phyloP scores from a whole-genome alignment of 768 basidiomycete species.

The Cyclocybe cylindracea region DNA sequence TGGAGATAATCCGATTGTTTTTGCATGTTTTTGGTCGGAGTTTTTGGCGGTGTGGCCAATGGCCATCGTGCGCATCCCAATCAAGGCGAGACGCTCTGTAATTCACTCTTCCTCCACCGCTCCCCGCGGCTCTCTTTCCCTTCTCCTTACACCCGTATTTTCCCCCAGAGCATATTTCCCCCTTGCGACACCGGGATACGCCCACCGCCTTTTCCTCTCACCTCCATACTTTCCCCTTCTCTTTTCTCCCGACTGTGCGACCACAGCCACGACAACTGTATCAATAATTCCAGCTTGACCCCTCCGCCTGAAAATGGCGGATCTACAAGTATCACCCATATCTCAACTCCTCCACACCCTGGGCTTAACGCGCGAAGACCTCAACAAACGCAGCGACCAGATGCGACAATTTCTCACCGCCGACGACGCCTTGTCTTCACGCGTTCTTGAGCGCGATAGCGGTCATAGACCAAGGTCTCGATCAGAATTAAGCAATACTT shows the following conservation, averaged over 20 bases:
- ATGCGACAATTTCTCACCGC: slow-evolving; percentile 79
- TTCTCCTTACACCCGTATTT: slow-evolving; percentile 8
- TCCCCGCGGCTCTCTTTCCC: slow-evolving; percentile 11
- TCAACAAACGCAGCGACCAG: slow-evolving; percentile 69
- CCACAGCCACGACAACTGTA: slow-evolving; percentile 15
- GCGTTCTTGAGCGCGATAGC: slow-evolving; percentile 40
- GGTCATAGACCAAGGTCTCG: slow-evolving; percentile 34
- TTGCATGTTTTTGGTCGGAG: slow-evolving; percentile 29
- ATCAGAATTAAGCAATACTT: slow-evolving; percentile 33
- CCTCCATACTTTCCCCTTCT: slow-evolving; percentile 12
- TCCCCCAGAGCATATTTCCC: slow-evolving; percentile 11
- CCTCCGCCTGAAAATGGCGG: slow-evolving; percentile 33
- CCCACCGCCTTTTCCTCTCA: slow-evolving; percentile 11
- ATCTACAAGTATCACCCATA: slow-evolving; percentile 61
- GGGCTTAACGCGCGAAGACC: slow-evolving; percentile 77
- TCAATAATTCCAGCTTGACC: slow-evolving; percentile 7
- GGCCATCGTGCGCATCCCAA: slow-evolving; percentile 17
- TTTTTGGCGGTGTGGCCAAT: slow-evolving; percentile 16
- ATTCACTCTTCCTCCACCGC: slow-evolving; percentile 13
- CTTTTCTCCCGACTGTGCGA: slow-evolving; percentile 7
- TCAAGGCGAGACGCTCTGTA: slow-evolving; percentile 8
- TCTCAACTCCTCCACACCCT: slow-evolving; percentile 70
- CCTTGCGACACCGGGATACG: slow-evolving; percentile 3
- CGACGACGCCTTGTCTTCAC: slow-evolving; percentile 46
- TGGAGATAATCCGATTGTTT: slow-evolving; percentile 18